Evolutionary conservation across 2,329 filamentous ascomycete species (phyloP), one percentile per base, ranked within the genome.

Genomic region (Paecilomyces sp.): DNA sequence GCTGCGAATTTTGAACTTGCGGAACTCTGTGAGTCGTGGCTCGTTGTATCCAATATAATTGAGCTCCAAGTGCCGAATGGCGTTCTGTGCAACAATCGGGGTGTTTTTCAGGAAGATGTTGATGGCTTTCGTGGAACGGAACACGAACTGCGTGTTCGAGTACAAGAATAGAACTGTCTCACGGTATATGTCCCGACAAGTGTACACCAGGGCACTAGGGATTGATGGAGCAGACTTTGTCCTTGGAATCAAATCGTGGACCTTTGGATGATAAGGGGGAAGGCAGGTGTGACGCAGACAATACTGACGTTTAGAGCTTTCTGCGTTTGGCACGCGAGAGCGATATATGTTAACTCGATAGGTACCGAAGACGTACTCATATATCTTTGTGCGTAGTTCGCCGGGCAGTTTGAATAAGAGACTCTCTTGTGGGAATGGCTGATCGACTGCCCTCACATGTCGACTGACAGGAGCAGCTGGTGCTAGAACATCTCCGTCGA

Each of bases 221-320:
- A 61, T 57, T 3, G 61, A n/a, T 1, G 53, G 41, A n/a, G 8
- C 9, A 9, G 41, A 47, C 15, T 47, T 47, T 15, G n/a, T 47
- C 41, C 41, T 47, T 7, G n/a, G 41, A 9, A 41, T 25, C n/a
- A 55, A 30, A 34, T 36, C n/a, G 8, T 64, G 64, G 0, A 59
- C 65, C 13, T 30, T 15, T 1, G 59, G 56, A 34, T 62, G 30
- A 9, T 66, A 64, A 9, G 61, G 58, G 5, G 78, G 52, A 69
- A 76, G 50, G 68, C 83, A 76, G 70, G 82, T 79, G 64, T 84
- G 80, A 36, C 89, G 80, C 41, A 80, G 79, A 68, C 83, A 85
- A 71, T 85, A 84, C 70, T 89, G 90, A 0, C 85, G 85, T 58
- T 88, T 85, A 18, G 92, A 81, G 67, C 92, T 88, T 55, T 90